Evolutionary conservation across 2,329 filamentous ascomycete genomes (phyloP), one percentile per base, ranked within the genome.

Genomic region (Seiridium cupressi): DNA sequence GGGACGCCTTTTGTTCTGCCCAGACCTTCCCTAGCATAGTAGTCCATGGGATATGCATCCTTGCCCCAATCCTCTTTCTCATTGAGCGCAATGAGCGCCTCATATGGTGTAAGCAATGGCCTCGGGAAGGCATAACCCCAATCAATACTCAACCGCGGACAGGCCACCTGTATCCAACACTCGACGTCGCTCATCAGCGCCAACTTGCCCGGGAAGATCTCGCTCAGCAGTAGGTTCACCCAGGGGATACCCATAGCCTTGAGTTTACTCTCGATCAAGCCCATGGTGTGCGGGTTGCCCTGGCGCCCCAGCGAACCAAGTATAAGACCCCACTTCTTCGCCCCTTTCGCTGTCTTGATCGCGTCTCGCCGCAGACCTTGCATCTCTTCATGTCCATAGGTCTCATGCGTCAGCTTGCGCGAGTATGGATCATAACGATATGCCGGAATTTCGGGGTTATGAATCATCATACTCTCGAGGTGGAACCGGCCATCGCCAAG

Each of bases 391-490:
- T 99, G 95, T 47, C 91, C 91, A 75, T 99, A 99, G 32, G 85
- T 89, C 77, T 99, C 96, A 65, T 91, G 89, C 2, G 94, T 97
- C 35, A 99, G 84, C 61, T 91, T 92, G 55, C 94, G 87, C 9
- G 93, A 95, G 77, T 99, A 99, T 0, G 96, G 95, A 72, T 99
- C 95, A 75, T 99, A 99, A 64, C 95, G 86, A 77, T 97, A 99
- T 2, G 96, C 94, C 0, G 94, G 91, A 42, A 97, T 86, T 4
- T 81, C 77, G 0, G 96, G 95, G 76, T 99, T 99, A 72, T 98
- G 95, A 66, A 99, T 99, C 94, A 99, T 99, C 70, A 96, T 94
- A 70, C 92, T 96, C 76, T 99, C 95, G 48, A 99, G 89, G 73
- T 99, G 95, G 46, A 66, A 72, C 10, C 66, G 65, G 11, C 68